Evolutionary conservation across 306 rosid genomes (phyloP).

Genomic region (Acacia melanoxylon): DNA sequence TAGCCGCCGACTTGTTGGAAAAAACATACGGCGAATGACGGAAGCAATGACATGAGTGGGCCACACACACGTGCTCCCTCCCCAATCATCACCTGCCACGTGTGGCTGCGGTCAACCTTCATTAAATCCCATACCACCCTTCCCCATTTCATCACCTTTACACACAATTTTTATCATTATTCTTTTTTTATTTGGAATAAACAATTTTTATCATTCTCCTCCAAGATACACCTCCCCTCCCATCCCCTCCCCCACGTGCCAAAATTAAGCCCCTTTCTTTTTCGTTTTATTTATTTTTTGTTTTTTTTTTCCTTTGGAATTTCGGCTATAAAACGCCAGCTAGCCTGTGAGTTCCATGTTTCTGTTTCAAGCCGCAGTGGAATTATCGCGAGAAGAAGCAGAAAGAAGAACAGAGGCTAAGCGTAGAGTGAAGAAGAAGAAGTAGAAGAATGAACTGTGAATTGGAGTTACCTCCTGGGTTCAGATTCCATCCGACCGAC

Average conservation of each 20-base stretch:
- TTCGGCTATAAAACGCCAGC: slow-evolving; percentile 29
- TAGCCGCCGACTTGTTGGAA: background rate
- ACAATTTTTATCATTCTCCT: too few relatives aligned
- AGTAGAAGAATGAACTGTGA: slow-evolving; percentile 45
- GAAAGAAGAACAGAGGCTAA: background rate
- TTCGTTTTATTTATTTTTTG: background rate
- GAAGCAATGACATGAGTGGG: slow-evolving; percentile 60
- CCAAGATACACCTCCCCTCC: slow-evolving; percentile 8
- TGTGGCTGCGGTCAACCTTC: slow-evolving; percentile 42
- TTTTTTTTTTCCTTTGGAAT: background rate
- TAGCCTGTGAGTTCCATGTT: background rate
- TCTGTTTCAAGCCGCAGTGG: slow-evolving; percentile 16
- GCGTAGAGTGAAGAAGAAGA: background rate
- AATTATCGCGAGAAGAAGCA: background rate
- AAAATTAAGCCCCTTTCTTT: background rate
- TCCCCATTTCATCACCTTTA: too few relatives aligned
- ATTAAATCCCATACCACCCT: background rate
- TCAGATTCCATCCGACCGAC: slow-evolving; percentile 95
- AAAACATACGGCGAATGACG: slow-evolving; percentile 44
- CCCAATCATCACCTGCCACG: slow-evolving; percentile 27
- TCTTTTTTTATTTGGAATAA: too few relatives aligned
- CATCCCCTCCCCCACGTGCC: slow-evolving; percentile 43
- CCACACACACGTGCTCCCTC: slow-evolving; percentile 12
- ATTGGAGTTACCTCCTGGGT: slow-evolving; percentile 76
- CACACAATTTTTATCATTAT: too few relatives aligned